Evolutionary conservation across 108 stramenopile species (phyloP).

Genomic region (Discostella stelligeroides): DNA sequence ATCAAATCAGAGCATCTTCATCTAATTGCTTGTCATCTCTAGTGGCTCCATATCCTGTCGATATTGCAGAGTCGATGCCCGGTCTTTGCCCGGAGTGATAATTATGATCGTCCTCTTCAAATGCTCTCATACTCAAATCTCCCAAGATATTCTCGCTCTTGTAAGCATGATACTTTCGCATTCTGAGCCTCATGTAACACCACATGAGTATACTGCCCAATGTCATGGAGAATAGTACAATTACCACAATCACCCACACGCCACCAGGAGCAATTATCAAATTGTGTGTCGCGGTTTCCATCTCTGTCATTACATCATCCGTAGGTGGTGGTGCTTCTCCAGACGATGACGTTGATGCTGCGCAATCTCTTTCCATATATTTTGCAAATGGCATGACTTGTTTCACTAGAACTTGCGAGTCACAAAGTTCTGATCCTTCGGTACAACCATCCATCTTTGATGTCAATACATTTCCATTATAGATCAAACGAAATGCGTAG

Average conservation of each 20-base stretch:
- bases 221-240: conserved; percentile 16
- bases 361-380: conserved; percentile 48
- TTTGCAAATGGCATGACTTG: conserved; percentile 55
- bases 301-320: conserved; percentile 19
- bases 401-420: conserved; percentile 46
- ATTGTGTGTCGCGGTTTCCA: conserved; percentile 19
- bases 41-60: neutral
- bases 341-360: neutral
- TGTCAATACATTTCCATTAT: conserved; percentile 79
- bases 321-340: neutral
- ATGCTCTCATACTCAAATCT: conserved; percentile 33
- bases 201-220: conserved; percentile 31
- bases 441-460: conserved; percentile 58
- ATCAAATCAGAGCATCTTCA: conserved; percentile 21
- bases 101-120: conserved; percentile 14
- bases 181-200: conserved; percentile 16
- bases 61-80: conserved; percentile 19
- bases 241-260: conserved; percentile 1
- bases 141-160: neutral
- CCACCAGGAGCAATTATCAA: conserved; percentile 24
- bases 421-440: conserved; percentile 60
- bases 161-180: conserved; percentile 17
- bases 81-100: neutral
- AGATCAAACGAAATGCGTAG: conserved; percentile 75
- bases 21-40: conserved; percentile 5